Evolutionary conservation across 208 protist species (phyloP).

Genomic region (Chromosphaera perkinsii): DNA sequence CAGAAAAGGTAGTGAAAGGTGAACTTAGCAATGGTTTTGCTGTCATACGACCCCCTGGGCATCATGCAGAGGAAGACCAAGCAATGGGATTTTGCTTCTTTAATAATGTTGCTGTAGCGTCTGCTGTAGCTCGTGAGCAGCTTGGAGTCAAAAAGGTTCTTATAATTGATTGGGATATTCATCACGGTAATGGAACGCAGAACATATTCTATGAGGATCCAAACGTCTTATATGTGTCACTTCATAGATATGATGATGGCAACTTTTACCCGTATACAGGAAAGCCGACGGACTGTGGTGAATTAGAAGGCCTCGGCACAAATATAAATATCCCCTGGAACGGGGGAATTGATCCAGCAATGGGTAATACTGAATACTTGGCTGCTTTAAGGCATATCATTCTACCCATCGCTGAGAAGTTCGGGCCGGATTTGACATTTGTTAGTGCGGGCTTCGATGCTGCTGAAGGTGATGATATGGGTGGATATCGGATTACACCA

Average conservation of each 20-base stretch:
- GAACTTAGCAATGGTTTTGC: conserved; percentile 20
- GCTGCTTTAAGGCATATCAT: conserved; percentile 80
- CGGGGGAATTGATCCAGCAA: conserved; percentile 26
- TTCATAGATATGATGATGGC: conserved; percentile 77
- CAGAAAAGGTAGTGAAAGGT: neutral
- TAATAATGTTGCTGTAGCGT: conserved; percentile 48
- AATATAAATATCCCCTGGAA: conserved; percentile 88
- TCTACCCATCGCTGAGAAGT: conserved; percentile 74
- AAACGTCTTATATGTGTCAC: conserved; percentile 70
- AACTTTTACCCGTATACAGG: conserved; percentile 37
- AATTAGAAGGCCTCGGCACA: conserved; percentile 62
- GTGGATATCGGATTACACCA: conserved; percentile 46
- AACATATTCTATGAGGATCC: conserved; percentile 69
- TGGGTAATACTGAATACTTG: conserved; percentile 85
- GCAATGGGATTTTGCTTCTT: conserved; percentile 49
- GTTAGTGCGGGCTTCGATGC: conserved; percentile 89
- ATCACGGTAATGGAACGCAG: conserved; percentile 81
- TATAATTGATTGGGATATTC: conserved; percentile 69
- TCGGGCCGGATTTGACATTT: conserved; percentile 79
- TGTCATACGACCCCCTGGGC: conserved; percentile 23
- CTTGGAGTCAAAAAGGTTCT: conserved; percentile 25
- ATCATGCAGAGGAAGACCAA: conserved; percentile 14
- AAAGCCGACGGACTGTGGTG: conserved; percentile 28
- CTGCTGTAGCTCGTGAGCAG: neutral
- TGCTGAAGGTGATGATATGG: conserved; percentile 80